Evolutionary conservation across 148 eudicot genomes (phyloP).

Genomic region (Camellia japonica): DNA sequence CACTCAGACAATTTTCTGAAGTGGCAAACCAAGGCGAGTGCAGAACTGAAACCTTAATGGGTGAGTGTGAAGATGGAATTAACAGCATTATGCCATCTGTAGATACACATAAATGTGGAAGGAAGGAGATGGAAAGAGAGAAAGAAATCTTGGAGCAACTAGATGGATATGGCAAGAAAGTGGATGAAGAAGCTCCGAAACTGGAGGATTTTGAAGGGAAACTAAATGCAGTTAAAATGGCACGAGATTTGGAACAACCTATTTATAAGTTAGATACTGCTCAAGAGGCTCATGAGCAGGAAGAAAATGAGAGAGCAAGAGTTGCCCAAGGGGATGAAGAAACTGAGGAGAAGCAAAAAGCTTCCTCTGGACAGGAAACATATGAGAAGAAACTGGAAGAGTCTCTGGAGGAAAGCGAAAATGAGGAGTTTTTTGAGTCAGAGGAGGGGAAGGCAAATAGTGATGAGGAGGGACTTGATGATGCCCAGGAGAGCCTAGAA

Average conservation of each 20-base stretch:
- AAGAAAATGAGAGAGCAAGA: constrained; percentile 10
- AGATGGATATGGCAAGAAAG: constrained; percentile 23
- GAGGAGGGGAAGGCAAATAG: constrained; percentile 23
- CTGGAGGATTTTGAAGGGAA: constrained; percentile 29
- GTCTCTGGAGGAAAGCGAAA: constrained; percentile 18
- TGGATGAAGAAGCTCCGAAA: constrained; percentile 22
- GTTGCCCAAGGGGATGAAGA: constrained; percentile 15
- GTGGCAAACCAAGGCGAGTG: constrained; percentile 38
- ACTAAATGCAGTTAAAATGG: constrained; percentile 16
- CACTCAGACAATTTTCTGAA: constrained; percentile 43
- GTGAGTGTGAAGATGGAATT: constrained; percentile 38
- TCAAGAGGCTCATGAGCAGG: constrained; percentile 23
- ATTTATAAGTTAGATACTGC: constrained; percentile 20
- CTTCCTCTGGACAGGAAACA: constrained; percentile 20
- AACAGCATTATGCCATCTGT: constrained; percentile 21
- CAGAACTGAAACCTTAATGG: constrained; percentile 42
- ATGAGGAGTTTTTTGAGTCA: constrained; percentile 8
- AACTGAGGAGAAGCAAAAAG: constrained; percentile 20
- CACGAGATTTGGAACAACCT: constrained; percentile 15
- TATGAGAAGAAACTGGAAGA: constrained; percentile 19
- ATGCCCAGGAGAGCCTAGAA: constrained; percentile 25
- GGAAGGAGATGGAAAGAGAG: constrained; percentile 29
- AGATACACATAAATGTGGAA: constrained; percentile 9
- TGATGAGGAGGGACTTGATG: constrained; percentile 9
- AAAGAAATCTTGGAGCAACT: constrained; percentile 31